Base-by-base conservation (phyloP, 2,329 filamentous ascomycete genomes). In the Exutisphaerella laricina region DNA sequence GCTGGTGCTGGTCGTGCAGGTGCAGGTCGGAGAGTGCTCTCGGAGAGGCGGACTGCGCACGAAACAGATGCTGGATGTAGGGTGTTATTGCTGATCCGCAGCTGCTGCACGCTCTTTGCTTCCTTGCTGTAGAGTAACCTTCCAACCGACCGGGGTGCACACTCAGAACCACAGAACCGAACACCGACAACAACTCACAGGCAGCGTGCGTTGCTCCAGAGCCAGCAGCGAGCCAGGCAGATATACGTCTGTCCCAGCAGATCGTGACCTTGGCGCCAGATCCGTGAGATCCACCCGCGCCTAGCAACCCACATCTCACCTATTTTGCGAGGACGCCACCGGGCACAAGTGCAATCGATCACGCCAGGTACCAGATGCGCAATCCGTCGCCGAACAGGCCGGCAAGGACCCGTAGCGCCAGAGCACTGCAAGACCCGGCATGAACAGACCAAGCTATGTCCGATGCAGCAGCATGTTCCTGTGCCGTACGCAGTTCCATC, bases 101-200 rank as follows among this genome's bases (percentile, higher is more conserved):
- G 31, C 31, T 16, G 17, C 20, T 20, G 33, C 18, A 35, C 20
- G 33, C 33, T n/a, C 43, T 48, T 48, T n/a, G n/a, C 45, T 55
- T 55, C 57, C 56, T 59, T 60, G 57, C 58, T 58, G 58, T 57
- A 51, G 57, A 56, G 58, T 60, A 60, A 60, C 58, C 53, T 45
- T 35, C 40, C 33, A 25, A 41, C 39, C 20, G 48, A 51, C 48
- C 44, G 39, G 53, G 48, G 39, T 38, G 17, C 18, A 23, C n/a
- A 18, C 29, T 34, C n/a, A 29, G 35, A 33, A 42, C 41, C 49
- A 39, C 32, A 48, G 34, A 40, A 42, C 28, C 18, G 12, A 20
- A 26, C 28, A 25, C 29, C 39, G 25, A 25, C 37, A 39, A 14
- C 18, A 28, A 17, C 8, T 30, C 26, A 30, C 37, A 22, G 37